phyloP scores from a whole-genome alignment of 129 eudicot genomes.

The Logfia minima region DNA sequence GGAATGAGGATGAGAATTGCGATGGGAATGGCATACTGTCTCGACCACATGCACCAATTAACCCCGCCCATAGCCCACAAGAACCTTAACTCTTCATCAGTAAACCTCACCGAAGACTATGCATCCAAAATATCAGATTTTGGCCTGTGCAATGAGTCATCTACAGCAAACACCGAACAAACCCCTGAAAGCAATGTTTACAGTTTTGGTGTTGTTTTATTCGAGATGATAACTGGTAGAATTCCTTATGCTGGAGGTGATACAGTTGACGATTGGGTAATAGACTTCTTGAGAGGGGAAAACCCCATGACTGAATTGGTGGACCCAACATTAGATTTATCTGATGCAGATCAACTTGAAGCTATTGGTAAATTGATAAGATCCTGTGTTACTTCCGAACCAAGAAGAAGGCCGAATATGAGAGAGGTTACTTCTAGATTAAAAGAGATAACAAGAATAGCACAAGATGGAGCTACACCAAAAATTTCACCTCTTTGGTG shows the following conservation, averaged over 20 bases:
- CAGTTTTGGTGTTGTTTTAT: constrained; percentile 71
- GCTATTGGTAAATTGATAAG: constrained; percentile 49
- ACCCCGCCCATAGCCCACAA: constrained; percentile 67
- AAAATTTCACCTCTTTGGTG: constrained; percentile 93
- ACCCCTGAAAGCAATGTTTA: constrained; percentile 64
- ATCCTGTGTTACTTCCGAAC: constrained; percentile 50
- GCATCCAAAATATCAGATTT: constrained; percentile 91
- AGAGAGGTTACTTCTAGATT: constrained; percentile 51
- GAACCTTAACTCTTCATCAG: constrained; percentile 61
- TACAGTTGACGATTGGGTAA: constrained; percentile 69
- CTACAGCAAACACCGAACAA: constrained; percentile 33
- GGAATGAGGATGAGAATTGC: constrained; percentile 66
- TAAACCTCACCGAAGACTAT: constrained; percentile 82
- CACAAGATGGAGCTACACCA: constrained; percentile 78
- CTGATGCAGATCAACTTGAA: constrained; percentile 54
- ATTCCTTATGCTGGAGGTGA: constrained; percentile 60
- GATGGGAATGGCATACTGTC: constrained; percentile 96
- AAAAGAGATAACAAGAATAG: constrained; percentile 74
- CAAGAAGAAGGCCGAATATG: constrained; percentile 57
- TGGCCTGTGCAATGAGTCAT: constrained; percentile 52
- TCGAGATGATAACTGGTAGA: constrained; percentile 74
- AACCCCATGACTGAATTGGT: constrained; percentile 51
- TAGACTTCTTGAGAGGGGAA: constrained; percentile 54
- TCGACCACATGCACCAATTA: constrained; percentile 80
- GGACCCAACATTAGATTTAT: constrained; percentile 64